Base-by-base conservation (phyloP, 345 rosid genomes). In the Orychophragmus violaceus region DNA sequence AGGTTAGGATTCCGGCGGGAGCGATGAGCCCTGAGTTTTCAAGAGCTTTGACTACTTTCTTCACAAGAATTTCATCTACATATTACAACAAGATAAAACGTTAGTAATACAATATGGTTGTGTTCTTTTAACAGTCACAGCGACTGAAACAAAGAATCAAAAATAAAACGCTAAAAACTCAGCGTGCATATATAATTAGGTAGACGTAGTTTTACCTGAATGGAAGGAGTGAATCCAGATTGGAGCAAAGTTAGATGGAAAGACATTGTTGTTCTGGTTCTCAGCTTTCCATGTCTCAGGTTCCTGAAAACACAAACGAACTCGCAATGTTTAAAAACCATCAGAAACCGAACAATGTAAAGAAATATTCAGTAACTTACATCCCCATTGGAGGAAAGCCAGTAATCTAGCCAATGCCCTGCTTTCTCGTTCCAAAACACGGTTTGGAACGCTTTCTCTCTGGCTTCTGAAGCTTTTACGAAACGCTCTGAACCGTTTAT, bases 341-440 rank as follows among this genome's bases (percentile, higher is more conserved):
- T 44, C 45, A 67, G 5, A 30, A 41, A 58, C 28, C 16, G 6
- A 1, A 65, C 3, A 30, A 0, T 17, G 24, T 13, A 30, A 16
- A 4, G 13, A 2, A 8, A 8, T 14, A 44, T 25, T 33, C 0
- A 24, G 22, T 27, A 52, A 44, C 77, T 61, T 74, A 74, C 73
- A 33, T 35, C 69, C 53, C 68, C 77, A 18, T 14, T 61, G 44
- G 28, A 66, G 27, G 73, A 51, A 35, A 85, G 76, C 91, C 97
- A 83, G 77, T 88, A 94, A 76, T 94, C 99, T 53, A 84, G 77
- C 99, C 96, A 94, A 41, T 90, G 97, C 18, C 97, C 93, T 82
- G 39, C 70, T 33, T 80, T 30, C 13, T 81, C 85, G 30, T 85
- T 90, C 96, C 95, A 88, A 59, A 90, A 88, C 28, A 94, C 70